Conservation (phyloP, 129 eudicot genomes). For the Cynara cardunculus region DNA sequence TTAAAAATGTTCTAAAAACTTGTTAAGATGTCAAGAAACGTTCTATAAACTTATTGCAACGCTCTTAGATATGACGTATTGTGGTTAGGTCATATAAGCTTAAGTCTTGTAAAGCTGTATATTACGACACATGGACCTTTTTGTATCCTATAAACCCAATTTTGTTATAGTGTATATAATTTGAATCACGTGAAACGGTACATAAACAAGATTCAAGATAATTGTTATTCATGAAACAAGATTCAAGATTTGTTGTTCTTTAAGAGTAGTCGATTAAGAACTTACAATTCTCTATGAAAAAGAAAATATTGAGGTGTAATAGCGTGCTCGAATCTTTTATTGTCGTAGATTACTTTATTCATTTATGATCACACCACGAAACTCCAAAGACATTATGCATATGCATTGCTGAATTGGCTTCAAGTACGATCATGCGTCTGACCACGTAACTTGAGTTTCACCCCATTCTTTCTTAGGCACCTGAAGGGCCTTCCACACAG, state of each 20-base stretch:
- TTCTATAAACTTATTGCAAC: too few relatives aligned
- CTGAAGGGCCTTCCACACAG: conserved; percentile 24
- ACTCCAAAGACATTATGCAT: neutral
- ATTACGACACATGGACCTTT: too few relatives aligned
- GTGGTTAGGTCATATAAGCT: too few relatives aligned
- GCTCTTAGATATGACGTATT: too few relatives aligned
- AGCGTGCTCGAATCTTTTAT: neutral
- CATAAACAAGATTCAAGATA: neutral
- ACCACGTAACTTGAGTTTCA: conserved; percentile 1
- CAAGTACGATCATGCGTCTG: neutral
- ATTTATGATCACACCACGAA: neutral
- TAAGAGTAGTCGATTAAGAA: neutral
- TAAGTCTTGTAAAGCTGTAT: too few relatives aligned
- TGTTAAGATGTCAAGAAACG: too few relatives aligned
- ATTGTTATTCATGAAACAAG: neutral
- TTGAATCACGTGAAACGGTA: neutral
- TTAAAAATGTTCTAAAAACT: too few relatives aligned
- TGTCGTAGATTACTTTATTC: neutral
- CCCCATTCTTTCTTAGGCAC: conserved; percentile 8
- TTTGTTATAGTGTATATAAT: neutral
- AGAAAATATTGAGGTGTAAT: neutral
- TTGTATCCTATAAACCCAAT: too few relatives aligned
- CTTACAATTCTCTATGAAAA: neutral
- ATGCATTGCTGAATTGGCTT: neutral
- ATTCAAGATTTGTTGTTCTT: neutral